Evolutionary conservation across 225 moss, liverwort and hornwort species (phyloP).

Genomic region (Ulota crispa): DNA sequence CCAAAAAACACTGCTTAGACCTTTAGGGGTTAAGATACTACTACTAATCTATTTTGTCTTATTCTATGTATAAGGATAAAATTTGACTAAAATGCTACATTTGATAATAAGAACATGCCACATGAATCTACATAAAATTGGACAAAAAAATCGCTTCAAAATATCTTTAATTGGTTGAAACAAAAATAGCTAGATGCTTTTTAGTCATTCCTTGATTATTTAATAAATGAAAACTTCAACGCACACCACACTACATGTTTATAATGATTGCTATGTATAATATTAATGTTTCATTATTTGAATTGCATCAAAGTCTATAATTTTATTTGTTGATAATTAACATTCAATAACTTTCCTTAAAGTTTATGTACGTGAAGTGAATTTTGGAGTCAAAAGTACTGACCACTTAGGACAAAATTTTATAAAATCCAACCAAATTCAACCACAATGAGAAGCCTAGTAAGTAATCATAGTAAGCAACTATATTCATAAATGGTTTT

Average conservation of each 20-base stretch:
- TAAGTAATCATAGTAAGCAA: no score
- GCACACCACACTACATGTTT: not conserved
- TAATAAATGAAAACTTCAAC: not conserved
- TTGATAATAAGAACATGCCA: not conserved
- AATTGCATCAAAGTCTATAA: no score
- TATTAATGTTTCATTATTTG: no score
- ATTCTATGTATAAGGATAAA: not conserved
- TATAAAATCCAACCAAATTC: no score
- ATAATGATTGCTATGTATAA: no score
- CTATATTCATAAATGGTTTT: not conserved
- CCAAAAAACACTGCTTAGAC: no score
- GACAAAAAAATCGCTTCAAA: not conserved
- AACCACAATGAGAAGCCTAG: no score
- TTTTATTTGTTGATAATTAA: not conserved
- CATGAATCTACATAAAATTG: not conserved
- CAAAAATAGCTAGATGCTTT: not conserved
- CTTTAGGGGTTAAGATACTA: no score
- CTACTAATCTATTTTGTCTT: not conserved
- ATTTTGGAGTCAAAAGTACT: no score
- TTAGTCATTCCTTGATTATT: not conserved
- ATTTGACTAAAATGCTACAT: not conserved
- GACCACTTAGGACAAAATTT: not conserved
- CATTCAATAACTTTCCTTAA: not conserved
- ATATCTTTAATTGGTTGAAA: not conserved
- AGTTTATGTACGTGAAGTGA: not conserved